These are phyloP conservation scores for Starmerella stellata DNA, from an alignment of 805 yeast genomes.

Conservation along the genomic window DNA sequence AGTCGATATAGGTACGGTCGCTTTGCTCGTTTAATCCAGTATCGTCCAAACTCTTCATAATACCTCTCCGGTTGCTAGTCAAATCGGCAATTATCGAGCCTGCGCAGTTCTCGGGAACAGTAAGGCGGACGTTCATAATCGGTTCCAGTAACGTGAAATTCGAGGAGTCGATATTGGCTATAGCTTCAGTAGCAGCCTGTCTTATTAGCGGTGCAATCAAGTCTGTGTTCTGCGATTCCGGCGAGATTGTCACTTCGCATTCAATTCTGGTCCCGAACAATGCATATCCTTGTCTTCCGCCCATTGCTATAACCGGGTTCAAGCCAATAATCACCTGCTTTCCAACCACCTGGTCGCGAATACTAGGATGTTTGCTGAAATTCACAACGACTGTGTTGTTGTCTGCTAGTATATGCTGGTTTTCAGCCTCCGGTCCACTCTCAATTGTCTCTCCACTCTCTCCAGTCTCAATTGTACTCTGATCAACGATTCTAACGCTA, in stretches of 20 bases:
- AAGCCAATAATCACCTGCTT: constrained; percentile 20
- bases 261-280: constrained; percentile 44
- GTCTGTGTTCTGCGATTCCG: constrained; percentile 28
- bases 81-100: constrained; percentile 78
- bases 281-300: constrained; percentile 29
- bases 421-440: not conserved
- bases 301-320: constrained; percentile 28
- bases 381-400: not conserved
- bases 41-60: constrained; percentile 43
- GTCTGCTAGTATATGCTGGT: constrained; percentile 4
- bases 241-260: constrained; percentile 39
- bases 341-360: constrained; percentile 20
- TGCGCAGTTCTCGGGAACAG: constrained; percentile 43
- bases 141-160: constrained; percentile 61
- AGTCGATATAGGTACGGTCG: constrained; percentile 14
- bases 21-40: constrained; percentile 3
- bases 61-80: constrained; percentile 59
- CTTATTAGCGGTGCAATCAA: constrained; percentile 33
- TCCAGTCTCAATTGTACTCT: too few species aligned
- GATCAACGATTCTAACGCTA: not conserved
- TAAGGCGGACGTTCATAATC: constrained; percentile 56
- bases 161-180: constrained; percentile 18
- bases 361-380: constrained; percentile 15
- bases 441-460: too few species aligned
- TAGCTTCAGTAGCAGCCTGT: constrained; percentile 27